Percentiles rank a stretch among this genome's conserved stretches.
phyloP scores from a whole-genome alignment of 805 yeast species.

The Schizosaccharomyces osmophilus region DNA sequence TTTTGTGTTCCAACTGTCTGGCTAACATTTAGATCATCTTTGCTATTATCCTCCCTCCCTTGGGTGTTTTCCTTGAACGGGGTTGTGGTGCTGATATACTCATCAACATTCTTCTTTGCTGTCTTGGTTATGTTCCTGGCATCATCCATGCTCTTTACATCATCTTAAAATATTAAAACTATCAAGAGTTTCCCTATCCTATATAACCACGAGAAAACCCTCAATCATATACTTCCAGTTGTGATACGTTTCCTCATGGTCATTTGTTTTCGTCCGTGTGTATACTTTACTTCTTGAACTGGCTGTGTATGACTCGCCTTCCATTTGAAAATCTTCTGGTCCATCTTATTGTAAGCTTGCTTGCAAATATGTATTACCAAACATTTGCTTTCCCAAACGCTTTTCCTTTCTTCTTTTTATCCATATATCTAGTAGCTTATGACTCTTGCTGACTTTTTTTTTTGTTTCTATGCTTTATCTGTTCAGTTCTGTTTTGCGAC shows the following conservation, averaged over 20 bases:
- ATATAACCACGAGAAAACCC: too few species aligned
- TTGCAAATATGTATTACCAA: too few species aligned
- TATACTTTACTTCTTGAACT: background rate
- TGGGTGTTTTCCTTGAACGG: constrained; percentile 36
- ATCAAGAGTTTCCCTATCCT: too few species aligned
- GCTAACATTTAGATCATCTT: constrained; percentile 4
- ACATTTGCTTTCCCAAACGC: too few species aligned
- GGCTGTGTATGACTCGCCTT: too few species aligned
- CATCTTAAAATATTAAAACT: background rate
- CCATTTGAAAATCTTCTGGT: too few species aligned
- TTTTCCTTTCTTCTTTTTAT: too few species aligned
- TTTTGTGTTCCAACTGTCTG: background rate
- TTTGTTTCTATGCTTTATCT: too few species aligned
- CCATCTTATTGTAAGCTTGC: too few species aligned
- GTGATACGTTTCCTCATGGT: background rate
- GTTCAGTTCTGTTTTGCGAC: too few species aligned
- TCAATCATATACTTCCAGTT: background rate
- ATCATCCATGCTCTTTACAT: constrained; percentile 1
- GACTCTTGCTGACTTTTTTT: too few species aligned
- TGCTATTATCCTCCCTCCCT: constrained; percentile 33
- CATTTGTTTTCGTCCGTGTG: background rate
- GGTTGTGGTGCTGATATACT: constrained; percentile 27
- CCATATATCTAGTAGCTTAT: too few species aligned
- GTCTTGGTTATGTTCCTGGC: constrained; percentile 46
- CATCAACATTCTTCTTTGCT: constrained; percentile 38